A percentile compares a stretch with the other conserved stretches of the same genome.
Evolutionary conservation across 73 alveolate species (phyloP).

Genomic region (Diophrys sp.): DNA sequence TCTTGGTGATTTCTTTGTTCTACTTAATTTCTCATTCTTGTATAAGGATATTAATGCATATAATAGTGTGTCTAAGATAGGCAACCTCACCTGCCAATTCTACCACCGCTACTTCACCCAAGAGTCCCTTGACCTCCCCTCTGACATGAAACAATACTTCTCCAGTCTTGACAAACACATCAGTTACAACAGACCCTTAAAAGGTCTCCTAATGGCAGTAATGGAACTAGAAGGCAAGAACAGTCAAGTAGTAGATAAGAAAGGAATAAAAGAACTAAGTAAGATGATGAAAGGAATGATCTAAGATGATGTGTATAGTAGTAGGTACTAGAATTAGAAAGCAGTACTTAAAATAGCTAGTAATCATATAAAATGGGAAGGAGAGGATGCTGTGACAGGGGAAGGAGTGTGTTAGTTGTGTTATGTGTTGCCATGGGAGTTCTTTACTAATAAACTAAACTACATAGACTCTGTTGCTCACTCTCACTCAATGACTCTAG

Average conservation of each 20-base stretch:
- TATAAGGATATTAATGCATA: slow-evolving; percentile 30
- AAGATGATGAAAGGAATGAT: neutral
- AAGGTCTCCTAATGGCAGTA: neutral
- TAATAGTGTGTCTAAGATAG: slow-evolving; percentile 11
- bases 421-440: neutral
- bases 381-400: neutral
- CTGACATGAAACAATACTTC: slow-evolving; percentile 3
- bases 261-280: neutral
- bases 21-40: slow-evolving; percentile 21
- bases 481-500: too few relatives aligned
- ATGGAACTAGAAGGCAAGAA: neutral
- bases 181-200: neutral
- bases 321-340: neutral
- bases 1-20: slow-evolving; percentile 21
- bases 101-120: slow-evolving; percentile 20
- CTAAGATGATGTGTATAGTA: neutral
- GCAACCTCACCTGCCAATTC: slow-evolving; percentile 15
- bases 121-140: slow-evolving; percentile 18
- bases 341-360: neutral
- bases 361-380: neutral
- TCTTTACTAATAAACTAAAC: neutral
- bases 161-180: neutral
- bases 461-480: too few relatives aligned
- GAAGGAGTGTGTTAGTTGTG: neutral
- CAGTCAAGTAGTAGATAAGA: neutral